These are phyloP conservation scores for Arachnomyces sp. DNA, from an alignment of 2,329 filamentous ascomycete species.

Conservation along the genomic window DNA sequence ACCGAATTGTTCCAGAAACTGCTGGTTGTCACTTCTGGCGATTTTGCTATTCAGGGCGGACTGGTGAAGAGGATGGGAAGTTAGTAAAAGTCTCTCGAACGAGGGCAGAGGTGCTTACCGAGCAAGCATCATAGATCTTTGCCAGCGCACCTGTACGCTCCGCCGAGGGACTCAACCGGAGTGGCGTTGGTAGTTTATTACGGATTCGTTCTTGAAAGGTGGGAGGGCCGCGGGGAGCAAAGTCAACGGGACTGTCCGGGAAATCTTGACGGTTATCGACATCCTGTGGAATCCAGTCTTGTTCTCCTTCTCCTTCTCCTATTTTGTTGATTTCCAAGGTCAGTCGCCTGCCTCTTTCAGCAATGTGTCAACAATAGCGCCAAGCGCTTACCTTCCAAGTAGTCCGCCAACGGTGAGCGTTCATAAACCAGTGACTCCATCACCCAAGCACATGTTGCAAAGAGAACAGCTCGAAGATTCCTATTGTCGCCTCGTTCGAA, in stretches of 20 bases:
- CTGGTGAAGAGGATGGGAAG: slow-evolving; percentile 32
- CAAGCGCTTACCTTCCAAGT: slow-evolving; percentile 66
- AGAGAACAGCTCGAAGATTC: slow-evolving; percentile 13
- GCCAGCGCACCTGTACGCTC: slow-evolving; percentile 24
- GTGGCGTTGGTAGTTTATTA: slow-evolving; percentile 42
- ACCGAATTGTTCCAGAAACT: slow-evolving; percentile 85
- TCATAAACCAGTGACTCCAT: slow-evolving; percentile 89
- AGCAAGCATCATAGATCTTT: slow-evolving; percentile 40
- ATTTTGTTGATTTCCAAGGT: slow-evolving; percentile 11
- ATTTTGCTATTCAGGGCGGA: slow-evolving; percentile 64
- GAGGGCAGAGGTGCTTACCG: slow-evolving; percentile 28
- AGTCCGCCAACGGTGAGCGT: slow-evolving; percentile 79
- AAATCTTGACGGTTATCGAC: slow-evolving; percentile 22
- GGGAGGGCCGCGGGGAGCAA: slow-evolving; percentile 44
- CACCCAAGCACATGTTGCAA: slow-evolving; percentile 14
- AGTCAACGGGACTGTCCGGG: slow-evolving; percentile 30
- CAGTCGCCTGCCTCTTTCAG: slow-evolving; percentile 2
- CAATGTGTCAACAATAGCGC: slow-evolving; percentile 2
- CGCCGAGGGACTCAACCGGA: slow-evolving; percentile 29
- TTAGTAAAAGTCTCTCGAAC: slow-evolving; percentile 3
- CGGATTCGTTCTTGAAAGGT: slow-evolving; percentile 43
- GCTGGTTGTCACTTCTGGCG: slow-evolving; percentile 69
- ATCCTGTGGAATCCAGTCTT: slow-evolving; percentile 31
- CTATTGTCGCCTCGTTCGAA: slow-evolving; percentile 18
- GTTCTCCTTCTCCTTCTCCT: slow-evolving; percentile 41